A percentile compares a stretch with the other conserved stretches of the same genome.
phyloP scores from a whole-genome alignment of 176 grass and related monocot genomes.

The Chloris gayana region DNA sequence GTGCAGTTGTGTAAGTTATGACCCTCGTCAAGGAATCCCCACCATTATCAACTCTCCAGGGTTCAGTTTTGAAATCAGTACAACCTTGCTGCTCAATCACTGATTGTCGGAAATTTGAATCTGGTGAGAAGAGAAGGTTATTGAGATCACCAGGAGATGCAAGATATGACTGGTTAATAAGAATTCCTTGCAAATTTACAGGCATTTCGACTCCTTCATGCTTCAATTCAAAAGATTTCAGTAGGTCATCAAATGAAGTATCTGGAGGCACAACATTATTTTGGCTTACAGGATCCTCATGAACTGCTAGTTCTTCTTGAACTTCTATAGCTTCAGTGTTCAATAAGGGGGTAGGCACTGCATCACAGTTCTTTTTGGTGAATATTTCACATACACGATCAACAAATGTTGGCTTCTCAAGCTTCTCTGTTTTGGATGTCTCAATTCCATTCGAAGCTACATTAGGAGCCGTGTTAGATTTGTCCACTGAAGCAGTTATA shows the following conservation, averaged over 20 bases:
- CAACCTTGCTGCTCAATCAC: constrained; percentile 61
- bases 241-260: constrained; percentile 57
- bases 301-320: constrained; percentile 27
- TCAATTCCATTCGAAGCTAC: constrained; percentile 22
- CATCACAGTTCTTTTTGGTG: constrained; percentile 48
- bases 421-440: constrained; percentile 40
- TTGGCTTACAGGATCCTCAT: constrained; percentile 43
- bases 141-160: constrained; percentile 70
- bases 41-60: constrained; percentile 64
- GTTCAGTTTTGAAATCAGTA: constrained; percentile 73
- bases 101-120: constrained; percentile 69
- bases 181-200: constrained; percentile 72
- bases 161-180: constrained; percentile 73
- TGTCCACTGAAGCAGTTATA: constrained; percentile 37
- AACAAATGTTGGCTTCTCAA: constrained; percentile 50
- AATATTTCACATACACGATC: constrained; percentile 63
- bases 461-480: constrained; percentile 12
- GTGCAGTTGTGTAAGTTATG: constrained; percentile 77
- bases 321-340: constrained; percentile 36
- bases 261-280: constrained; percentile 31
- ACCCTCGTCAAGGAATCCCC: constrained; percentile 70
- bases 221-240: constrained; percentile 52
- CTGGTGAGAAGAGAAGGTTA: constrained; percentile 76
- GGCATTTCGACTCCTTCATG: constrained; percentile 78
- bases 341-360: not conserved